Evolutionary conservation across 768 basidiomycete genomes (phyloP).

Genomic region (Russula dissimulans): DNA sequence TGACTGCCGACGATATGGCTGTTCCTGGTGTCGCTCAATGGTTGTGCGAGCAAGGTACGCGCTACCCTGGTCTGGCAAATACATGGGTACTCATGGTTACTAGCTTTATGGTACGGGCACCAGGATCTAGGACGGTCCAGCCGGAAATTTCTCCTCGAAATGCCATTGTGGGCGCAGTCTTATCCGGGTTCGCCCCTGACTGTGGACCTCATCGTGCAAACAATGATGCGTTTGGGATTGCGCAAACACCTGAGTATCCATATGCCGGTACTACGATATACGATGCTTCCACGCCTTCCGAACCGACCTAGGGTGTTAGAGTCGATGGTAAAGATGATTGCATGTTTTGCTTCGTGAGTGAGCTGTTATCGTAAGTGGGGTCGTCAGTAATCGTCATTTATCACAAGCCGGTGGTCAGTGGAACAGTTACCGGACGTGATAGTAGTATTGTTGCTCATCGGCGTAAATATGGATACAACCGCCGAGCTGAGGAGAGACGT

Average conservation of each 20-base stretch:
- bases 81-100: constrained; percentile 6
- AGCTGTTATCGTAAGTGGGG: background rate
- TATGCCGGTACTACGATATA: background rate
- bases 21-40: constrained; percentile 29
- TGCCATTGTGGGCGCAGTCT: constrained; percentile 11
- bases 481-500: constrained; percentile 39
- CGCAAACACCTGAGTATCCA: background rate
- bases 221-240: constrained; percentile 12
- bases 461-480: constrained; percentile 43
- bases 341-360: constrained; percentile 6
- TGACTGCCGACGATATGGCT: constrained; percentile 30
- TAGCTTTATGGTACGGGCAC: constrained; percentile 3
- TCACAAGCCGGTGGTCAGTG: constrained; percentile 24
- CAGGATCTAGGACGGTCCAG: background rate
- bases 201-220: constrained; percentile 4
- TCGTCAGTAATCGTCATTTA: background rate
- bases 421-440: constrained; percentile 42
- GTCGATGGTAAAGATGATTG: constrained; percentile 7
- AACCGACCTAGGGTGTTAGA: constrained; percentile 4
- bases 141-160: constrained; percentile 12
- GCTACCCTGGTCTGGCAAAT: background rate
- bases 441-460: constrained; percentile 43
- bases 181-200: constrained; percentile 9
- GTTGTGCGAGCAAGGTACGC: constrained; percentile 36
- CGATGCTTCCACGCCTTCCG: background rate